phyloP scores from a whole-genome alignment of 805 yeast genomes.

The Kurtzmaniella cleridarum region DNA sequence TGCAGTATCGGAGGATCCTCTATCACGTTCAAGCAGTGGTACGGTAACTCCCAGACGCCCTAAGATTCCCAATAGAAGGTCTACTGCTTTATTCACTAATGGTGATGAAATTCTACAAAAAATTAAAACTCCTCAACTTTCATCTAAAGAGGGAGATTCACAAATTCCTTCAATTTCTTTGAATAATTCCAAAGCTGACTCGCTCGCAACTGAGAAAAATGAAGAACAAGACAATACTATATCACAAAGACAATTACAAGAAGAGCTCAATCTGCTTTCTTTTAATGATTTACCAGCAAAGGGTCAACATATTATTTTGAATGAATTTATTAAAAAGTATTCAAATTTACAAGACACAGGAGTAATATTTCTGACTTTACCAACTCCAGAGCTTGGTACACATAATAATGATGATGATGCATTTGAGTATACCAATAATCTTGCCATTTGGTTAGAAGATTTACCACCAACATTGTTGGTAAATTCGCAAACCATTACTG shows the following conservation, averaged over 20 bases:
- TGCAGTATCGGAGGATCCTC: background rate
- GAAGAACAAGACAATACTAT: constrained; percentile 11
- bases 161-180: too few species aligned
- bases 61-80: too few species aligned
- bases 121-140: too few species aligned
- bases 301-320: constrained; percentile 84
- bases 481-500: constrained; percentile 93
- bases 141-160: too few species aligned
- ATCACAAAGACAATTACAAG: constrained; percentile 31
- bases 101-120: too few species aligned
- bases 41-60: too few species aligned
- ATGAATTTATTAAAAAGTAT: constrained; percentile 69
- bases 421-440: constrained; percentile 65
- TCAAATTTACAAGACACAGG: constrained; percentile 54
- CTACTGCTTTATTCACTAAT: too few species aligned
- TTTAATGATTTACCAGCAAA: constrained; percentile 88
- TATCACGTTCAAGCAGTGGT: too few species aligned
- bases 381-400: constrained; percentile 82
- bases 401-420: constrained; percentile 66
- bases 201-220: background rate
- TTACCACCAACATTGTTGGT: constrained; percentile 79
- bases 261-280: constrained; percentile 36
- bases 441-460: constrained; percentile 75
- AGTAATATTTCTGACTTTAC: constrained; percentile 82
- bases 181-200: too few species aligned